Evolutionary conservation across 192 early-diverging fungal species (phyloP), one percentile per base, ranked within the genome.

Genomic region (Chytriomyces sp.): DNA sequence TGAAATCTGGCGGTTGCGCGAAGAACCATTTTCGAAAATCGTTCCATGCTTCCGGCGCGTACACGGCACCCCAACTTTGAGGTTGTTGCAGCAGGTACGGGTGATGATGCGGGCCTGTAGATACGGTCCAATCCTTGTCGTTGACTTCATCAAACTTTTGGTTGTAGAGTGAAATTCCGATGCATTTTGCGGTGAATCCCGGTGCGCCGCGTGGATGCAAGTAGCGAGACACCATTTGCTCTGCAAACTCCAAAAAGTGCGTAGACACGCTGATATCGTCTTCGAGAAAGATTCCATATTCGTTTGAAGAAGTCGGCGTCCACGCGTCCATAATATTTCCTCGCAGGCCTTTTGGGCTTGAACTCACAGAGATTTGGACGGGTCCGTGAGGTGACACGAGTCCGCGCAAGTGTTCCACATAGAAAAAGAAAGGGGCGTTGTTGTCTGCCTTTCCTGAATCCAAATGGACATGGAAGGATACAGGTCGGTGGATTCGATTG

Each of bases 241-340:
- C 77, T 3, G 69, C 71, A 53, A 77, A 82, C 61, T 82, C 72
- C 44, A 80, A 59, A 67, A 79, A 82, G 35, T 77, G 78, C 26
- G 45, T 70, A 20, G 80, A 82, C 23, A 82, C 80, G 6, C 61
- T 61, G 23, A 82, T 53, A 64, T 82, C 80, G 50, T 82, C 80
- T 72, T 82, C 80, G 6, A 82, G 63, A 63, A 82, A 82, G 46
- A 82, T 74, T 11, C 49, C 80, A 50, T 71, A 72, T 62, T 69
- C 69, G 10, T 47, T 9, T 6, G 67, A 64, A 50, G 24, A 24
- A 11, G 44, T 8, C 26, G 80, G 75, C 4, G 68, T 67, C 79
- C 79, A 79, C 44, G 79, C 70, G 35, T 82, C 80, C 53, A 82
- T 57, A 43, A 78, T 71, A 47, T 28, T 71, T 47, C 72, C 61